A percentile compares a stretch with the other conserved stretches of the same genome.
phyloP scores from a whole-genome alignment of 1,284 basidiomycete genomes.

The Apiotrichum mycotoxinovorans region DNA sequence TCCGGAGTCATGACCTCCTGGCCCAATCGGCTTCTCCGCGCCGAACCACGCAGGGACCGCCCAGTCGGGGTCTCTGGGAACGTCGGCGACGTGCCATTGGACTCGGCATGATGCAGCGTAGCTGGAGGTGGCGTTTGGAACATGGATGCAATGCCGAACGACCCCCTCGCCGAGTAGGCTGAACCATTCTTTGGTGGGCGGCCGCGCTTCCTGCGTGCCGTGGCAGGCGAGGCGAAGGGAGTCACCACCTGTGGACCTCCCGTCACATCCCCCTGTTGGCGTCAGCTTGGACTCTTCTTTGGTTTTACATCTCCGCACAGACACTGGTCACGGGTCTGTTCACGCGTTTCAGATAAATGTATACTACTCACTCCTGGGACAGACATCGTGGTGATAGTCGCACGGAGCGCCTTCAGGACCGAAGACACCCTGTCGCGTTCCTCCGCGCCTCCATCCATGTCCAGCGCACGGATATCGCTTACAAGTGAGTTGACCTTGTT shows the following conservation, averaged over 20 bases:
- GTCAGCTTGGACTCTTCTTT: neutral
- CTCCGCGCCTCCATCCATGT: constrained; percentile 20
- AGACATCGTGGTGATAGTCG: constrained; percentile 14
- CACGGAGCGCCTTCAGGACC: constrained; percentile 24
- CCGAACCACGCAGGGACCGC: constrained; percentile 1
- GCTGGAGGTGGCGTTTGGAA: constrained; percentile 1
- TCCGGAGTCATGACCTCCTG: constrained; percentile 9
- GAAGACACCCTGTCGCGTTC: constrained; percentile 28
- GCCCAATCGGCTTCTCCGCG: constrained; percentile 14
- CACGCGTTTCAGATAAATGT: neutral
- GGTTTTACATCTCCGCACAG: too few relatives aligned
- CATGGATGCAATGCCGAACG: neutral
- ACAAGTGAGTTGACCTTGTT: constrained; percentile 24
- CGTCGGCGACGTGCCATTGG: neutral
- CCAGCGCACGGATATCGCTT: constrained; percentile 24
- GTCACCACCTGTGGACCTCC: constrained; percentile 8
- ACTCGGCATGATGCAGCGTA: neutral
- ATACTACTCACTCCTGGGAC: constrained; percentile 10
- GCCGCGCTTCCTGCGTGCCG: constrained; percentile 31
- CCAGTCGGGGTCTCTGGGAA: constrained; percentile 3
- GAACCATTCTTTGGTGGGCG: constrained; percentile 29
- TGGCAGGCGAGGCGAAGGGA: constrained; percentile 38
- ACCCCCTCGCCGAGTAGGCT: constrained; percentile 1
- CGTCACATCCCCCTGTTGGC: constrained; percentile 1
- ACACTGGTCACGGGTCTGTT: neutral